phyloP scores from a whole-genome alignment of 2,329 filamentous ascomycete species.

The Graphilbum ipis-grandicollis region DNA sequence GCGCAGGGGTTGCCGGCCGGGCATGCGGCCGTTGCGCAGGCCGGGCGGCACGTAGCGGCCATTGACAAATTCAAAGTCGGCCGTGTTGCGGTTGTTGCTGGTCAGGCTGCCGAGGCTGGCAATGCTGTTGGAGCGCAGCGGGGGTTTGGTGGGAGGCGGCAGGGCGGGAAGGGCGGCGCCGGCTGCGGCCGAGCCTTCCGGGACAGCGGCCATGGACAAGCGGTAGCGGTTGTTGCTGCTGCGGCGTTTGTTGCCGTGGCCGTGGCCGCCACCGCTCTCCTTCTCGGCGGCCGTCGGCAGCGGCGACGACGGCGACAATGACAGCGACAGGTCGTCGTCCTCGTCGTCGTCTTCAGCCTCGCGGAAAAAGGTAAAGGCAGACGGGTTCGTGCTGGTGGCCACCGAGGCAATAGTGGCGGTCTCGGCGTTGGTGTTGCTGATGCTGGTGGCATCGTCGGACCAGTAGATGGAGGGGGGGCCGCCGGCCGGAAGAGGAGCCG shows the following conservation, averaged over 20 bases:
- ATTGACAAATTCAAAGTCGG: constrained; percentile 9
- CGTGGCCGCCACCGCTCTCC: neutral
- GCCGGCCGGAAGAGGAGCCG: neutral
- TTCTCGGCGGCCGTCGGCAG: constrained; percentile 1
- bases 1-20: constrained; percentile 7
- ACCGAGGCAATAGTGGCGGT: constrained; percentile 4
- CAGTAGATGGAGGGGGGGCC: constrained; percentile 13
- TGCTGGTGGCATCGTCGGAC: constrained; percentile 11
- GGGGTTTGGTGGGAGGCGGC: too few relatives aligned
- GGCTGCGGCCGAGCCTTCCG: neutral
- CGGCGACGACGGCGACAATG: too few relatives aligned
- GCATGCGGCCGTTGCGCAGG: constrained; percentile 7
- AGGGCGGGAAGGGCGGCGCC: too few relatives aligned
- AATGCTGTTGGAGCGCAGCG: neutral
- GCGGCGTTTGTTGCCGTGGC: neutral
- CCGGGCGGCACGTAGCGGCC: constrained; percentile 9
- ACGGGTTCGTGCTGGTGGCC: constrained; percentile 8
- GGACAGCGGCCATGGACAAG: constrained; percentile 9
- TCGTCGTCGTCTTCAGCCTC: constrained; percentile 8
- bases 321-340: constrained; percentile 4
- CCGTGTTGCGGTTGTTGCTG: constrained; percentile 3
- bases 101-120: neutral
- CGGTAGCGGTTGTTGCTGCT: too few relatives aligned
- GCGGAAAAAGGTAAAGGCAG: constrained; percentile 22
- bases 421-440: constrained; percentile 3